Evolutionary conservation across 805 yeast genomes (phyloP).

Genomic region (Cyberlindnera veronae): DNA sequence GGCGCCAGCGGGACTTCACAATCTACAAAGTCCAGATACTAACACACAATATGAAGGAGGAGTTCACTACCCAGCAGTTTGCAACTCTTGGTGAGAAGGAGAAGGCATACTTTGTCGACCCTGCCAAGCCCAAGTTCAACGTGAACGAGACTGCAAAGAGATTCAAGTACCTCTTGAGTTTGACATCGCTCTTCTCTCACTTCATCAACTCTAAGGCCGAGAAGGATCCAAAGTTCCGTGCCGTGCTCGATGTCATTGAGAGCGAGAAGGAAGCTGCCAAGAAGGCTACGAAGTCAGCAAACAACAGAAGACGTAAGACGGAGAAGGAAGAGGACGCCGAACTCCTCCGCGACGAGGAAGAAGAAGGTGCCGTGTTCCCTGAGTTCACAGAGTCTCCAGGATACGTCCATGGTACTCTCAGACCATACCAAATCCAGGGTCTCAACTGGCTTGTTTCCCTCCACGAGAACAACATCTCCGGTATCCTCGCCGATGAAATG

Average conservation of each 20-base stretch:
- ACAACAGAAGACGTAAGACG: slow-evolving; percentile 66
- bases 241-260: slow-evolving; percentile 45
- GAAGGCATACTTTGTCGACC: slow-evolving; percentile 33
- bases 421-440: slow-evolving; percentile 80
- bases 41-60: slow-evolving; percentile 1
- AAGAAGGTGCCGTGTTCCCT: slow-evolving; percentile 37
- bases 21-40: neutral
- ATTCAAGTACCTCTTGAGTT: slow-evolving; percentile 61
- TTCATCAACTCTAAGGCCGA: slow-evolving; percentile 63
- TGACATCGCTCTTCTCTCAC: slow-evolving; percentile 65
- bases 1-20: too few relatives aligned
- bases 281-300: slow-evolving; percentile 26
- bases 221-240: slow-evolving; percentile 53
- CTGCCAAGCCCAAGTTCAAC: slow-evolving; percentile 40
- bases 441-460: slow-evolving; percentile 73
- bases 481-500: slow-evolving; percentile 84
- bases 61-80: slow-evolving; percentile 4
- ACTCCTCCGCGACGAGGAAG: slow-evolving; percentile 52
- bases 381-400: slow-evolving; percentile 84
- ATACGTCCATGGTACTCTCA: slow-evolving; percentile 57
- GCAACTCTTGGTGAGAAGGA: slow-evolving; percentile 14
- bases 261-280: slow-evolving; percentile 25
- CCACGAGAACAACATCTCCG: slow-evolving; percentile 64
- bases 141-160: slow-evolving; percentile 60
- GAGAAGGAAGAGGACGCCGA: slow-evolving; percentile 77